Evolutionary conservation across 495 filamentous ascomycete genomes (phyloP), one percentile per base, ranked within the genome.

Genomic region (Hypoxylon fuscum): DNA sequence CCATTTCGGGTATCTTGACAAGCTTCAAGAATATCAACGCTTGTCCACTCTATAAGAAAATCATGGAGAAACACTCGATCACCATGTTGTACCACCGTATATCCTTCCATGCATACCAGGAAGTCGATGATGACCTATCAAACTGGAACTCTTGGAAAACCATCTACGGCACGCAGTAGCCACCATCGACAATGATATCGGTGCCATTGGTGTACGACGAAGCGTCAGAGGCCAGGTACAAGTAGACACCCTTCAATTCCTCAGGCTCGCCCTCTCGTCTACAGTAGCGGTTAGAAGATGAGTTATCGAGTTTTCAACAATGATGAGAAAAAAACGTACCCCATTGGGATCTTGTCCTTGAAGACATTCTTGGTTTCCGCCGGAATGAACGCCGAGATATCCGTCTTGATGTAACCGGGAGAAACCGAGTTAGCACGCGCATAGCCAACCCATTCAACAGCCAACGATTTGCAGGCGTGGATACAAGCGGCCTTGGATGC

Each of bases 211-310:
- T 97, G 74, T 93, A 97, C 35, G 87, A 87, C 4, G 86, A 82
- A 2, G 92, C 92, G 75, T 96, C 92, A 12, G 87, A 90, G 3
- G 91, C 92, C 53, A 97, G 75, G 70, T 94, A 96, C n/a, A 96
- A 76, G 68, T 89, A 96, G 4, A 89, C 90, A 5, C 93, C 93
- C 80, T 96, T 96, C 46, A 97, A 76, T 78, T 97, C 93, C 44
- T 83, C 81, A 0, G 86, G 78, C 64, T 90, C 79, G 14, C 85
- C 90, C 70, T 90, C 87, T 27, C 90, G 83, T n/a, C 84, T 84
- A 25, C 34, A 62, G 11, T 37, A 15, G 35, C 5, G 15, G 37
- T 62, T 61, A 58, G 49, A 45, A 4, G 12, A 25, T 14, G 27
- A 18, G 25, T 15, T 5, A 37, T 5, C 34, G 11, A 37, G 11